Evolutionary conservation across 176 grass and related monocot genomes (phyloP).

Genomic region (Thinopyrum elongatum): DNA sequence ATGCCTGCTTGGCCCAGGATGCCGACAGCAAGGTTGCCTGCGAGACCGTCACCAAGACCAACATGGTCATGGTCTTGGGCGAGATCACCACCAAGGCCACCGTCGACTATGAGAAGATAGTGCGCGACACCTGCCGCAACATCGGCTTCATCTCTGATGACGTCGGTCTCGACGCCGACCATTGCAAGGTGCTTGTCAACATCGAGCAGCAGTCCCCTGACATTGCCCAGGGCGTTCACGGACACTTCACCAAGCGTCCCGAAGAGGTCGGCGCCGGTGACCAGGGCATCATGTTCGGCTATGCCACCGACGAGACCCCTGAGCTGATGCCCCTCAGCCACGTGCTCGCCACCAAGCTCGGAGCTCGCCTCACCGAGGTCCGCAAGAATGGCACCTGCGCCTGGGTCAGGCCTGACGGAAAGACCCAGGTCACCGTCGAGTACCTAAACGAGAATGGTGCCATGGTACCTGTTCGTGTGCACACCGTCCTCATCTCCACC

Average conservation of each 20-base stretch:
- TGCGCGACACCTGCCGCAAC: constrained; percentile 82
- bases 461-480: constrained; percentile 48
- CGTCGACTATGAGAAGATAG: constrained; percentile 84
- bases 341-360: constrained; percentile 64
- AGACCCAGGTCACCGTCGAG: constrained; percentile 74
- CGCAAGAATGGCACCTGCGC: constrained; percentile 63
- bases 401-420: constrained; percentile 60
- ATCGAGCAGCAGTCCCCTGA: constrained; percentile 75
- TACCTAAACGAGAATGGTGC: constrained; percentile 63
- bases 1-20: constrained; percentile 56
- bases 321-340: constrained; percentile 71
- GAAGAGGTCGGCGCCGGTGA: constrained; percentile 70
- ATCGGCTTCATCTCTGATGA: constrained; percentile 63
- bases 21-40: constrained; percentile 71
- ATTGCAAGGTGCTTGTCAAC: constrained; percentile 69
- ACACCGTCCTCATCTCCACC: constrained; percentile 77
- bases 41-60: constrained; percentile 87
- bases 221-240: constrained; percentile 70
- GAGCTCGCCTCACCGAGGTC: constrained; percentile 59
- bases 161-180: constrained; percentile 60
- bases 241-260: constrained; percentile 61
- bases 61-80: constrained; percentile 92
- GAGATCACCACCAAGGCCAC: constrained; percentile 88
- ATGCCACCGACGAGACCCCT: constrained; percentile 64
- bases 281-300: constrained; percentile 71